Conservation (phyloP, 371 early-diverging fungal genomes). For the Actinomortierella wolfii region DNA sequence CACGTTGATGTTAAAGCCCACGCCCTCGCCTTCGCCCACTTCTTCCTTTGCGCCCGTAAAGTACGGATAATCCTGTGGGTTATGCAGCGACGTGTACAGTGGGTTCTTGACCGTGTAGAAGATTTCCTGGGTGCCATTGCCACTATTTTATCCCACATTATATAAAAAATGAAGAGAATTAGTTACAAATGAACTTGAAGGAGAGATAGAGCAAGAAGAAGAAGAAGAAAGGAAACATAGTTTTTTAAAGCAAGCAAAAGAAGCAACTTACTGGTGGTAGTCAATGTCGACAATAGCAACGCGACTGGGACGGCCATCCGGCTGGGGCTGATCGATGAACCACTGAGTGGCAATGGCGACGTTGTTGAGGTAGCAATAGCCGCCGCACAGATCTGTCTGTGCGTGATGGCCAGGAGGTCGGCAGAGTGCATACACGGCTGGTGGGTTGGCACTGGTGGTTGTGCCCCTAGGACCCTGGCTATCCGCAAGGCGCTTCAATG, state of each 20-base stretch:
- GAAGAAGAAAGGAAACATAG: neutral
- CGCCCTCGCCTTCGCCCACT: constrained; percentile 57
- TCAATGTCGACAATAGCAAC: constrained; percentile 63
- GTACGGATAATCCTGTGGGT: constrained; percentile 56
- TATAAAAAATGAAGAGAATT: neutral
- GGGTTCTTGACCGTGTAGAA: constrained; percentile 65
- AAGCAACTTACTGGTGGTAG: constrained; percentile 64
- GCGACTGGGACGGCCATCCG: constrained; percentile 44
- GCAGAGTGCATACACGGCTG: constrained; percentile 65
- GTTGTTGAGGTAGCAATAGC: constrained; percentile 66
- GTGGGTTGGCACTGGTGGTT: constrained; percentile 17
- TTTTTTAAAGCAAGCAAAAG: neutral
- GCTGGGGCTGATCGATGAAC: constrained; percentile 49
- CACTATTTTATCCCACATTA: constrained; percentile 39
- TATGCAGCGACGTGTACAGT: constrained; percentile 63
- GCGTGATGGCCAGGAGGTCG: constrained; percentile 76
- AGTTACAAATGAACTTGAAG: no score
- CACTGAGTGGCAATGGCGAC: constrained; percentile 63
- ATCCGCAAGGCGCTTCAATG: constrained; percentile 42
- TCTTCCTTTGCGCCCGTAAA: constrained; percentile 68
- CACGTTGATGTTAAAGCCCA: constrained; percentile 73
- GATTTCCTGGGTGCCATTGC: constrained; percentile 76
- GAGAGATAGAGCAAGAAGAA: no score
- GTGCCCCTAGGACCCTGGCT: constrained; percentile 9
- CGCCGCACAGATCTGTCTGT: constrained; percentile 58